A percentile compares a stretch with the other conserved stretches of the same genome.
phyloP scores from a whole-genome alignment of 441 rosid species.

The Adansonia madagascariensis region DNA sequence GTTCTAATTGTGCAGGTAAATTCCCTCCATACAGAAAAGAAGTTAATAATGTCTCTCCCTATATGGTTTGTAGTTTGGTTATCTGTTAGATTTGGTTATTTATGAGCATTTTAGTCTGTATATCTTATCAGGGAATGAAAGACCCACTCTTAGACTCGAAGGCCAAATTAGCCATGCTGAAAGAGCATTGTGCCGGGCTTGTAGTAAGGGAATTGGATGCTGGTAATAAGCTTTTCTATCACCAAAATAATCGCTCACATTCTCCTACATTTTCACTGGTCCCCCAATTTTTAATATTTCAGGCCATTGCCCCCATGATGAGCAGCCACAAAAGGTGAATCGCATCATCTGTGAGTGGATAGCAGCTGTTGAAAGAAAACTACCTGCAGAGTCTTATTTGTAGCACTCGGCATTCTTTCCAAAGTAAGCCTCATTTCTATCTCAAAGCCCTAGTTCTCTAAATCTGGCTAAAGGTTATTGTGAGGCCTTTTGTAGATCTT shows the following conservation, averaged over 20 bases:
- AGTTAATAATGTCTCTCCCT: neutral
- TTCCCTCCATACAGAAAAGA: slow-evolving; percentile 11
- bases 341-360: slow-evolving; percentile 64
- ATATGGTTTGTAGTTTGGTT: slow-evolving; percentile 15
- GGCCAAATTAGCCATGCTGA: slow-evolving; percentile 64
- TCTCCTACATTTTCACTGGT: neutral
- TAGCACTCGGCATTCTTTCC: slow-evolving; percentile 14
- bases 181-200: slow-evolving; percentile 54
- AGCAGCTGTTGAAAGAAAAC: slow-evolving; percentile 39
- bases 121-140: slow-evolving; percentile 66
- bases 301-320: slow-evolving; percentile 97
- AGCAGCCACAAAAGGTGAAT: slow-evolving; percentile 74
- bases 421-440: neutral
- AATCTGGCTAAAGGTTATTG: neutral
- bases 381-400: slow-evolving; percentile 27
- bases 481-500: neutral
- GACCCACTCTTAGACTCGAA: slow-evolving; percentile 74
- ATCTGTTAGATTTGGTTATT: slow-evolving; percentile 16
- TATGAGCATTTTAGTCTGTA: neutral
- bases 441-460: neutral
- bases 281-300: slow-evolving; percentile 26
- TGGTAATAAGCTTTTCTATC: slow-evolving; percentile 46
- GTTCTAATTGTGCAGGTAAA: slow-evolving; percentile 74
- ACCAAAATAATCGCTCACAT: neutral
- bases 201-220: slow-evolving; percentile 64